Conservation (phyloP, 2,329 filamentous ascomycete genomes). For the Metarhizium sp. region DNA sequence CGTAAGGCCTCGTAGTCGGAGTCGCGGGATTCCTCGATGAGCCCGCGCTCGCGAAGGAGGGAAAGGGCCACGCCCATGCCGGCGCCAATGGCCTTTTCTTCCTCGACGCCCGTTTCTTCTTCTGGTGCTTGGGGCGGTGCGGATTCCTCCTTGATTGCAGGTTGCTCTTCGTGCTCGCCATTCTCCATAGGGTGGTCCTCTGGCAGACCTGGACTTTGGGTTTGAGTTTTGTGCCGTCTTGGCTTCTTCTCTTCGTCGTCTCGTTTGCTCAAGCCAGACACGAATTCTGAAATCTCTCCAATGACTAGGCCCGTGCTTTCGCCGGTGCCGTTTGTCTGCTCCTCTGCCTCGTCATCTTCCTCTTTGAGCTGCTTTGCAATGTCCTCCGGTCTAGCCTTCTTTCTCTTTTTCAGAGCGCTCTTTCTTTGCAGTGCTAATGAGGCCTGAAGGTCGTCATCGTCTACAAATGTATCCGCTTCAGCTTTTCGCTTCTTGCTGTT, state of each 20-base stretch:
- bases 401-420: constrained; percentile 82
- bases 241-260: constrained; percentile 46
- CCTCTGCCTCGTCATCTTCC: constrained; percentile 40
- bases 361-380: constrained; percentile 71
- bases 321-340: constrained; percentile 32
- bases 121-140: neutral
- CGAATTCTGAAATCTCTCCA: constrained; percentile 91
- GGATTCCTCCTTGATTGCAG: constrained; percentile 14
- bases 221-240: constrained; percentile 21
- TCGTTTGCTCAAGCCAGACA: constrained; percentile 71
- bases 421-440: constrained; percentile 75
- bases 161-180: constrained; percentile 14
- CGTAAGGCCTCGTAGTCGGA: constrained; percentile 59
- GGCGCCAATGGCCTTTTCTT: constrained; percentile 69
- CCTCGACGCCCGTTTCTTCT: constrained; percentile 47
- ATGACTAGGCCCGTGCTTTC: constrained; percentile 64
- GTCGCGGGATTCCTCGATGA: constrained; percentile 58
- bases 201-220: constrained; percentile 19
- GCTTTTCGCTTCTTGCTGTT: constrained; percentile 52
- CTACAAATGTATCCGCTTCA: constrained; percentile 62
- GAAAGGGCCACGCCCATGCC: constrained; percentile 76
- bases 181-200: constrained; percentile 39
- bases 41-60: constrained; percentile 75
- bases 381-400: constrained; percentile 78
- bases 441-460: constrained; percentile 88